Conservation (phyloP, 768 basidiomycete species). For the Lactarius tabidus region DNA sequence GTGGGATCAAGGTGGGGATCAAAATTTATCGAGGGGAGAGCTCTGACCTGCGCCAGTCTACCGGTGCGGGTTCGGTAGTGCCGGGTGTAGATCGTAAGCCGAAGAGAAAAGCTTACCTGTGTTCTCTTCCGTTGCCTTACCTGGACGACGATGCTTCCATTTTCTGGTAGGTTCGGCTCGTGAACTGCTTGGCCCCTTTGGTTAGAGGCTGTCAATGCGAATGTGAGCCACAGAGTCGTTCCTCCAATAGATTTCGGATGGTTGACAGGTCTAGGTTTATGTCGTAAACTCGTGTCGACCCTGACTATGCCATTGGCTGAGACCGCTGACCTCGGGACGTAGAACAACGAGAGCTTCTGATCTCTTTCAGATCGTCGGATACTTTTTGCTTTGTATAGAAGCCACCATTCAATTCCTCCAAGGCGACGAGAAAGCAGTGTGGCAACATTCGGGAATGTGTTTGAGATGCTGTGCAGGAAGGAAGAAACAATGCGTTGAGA, state of each 20-base stretch:
- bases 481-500: not conserved
- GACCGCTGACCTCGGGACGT: not conserved
- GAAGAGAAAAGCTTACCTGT: not conserved
- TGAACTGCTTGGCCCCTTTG: slow-evolving; percentile 16
- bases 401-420: not conserved
- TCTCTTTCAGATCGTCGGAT: slow-evolving; percentile 6
- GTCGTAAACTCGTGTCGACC: not conserved
- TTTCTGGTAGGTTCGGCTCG: not conserved
- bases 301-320: slow-evolving; percentile 16
- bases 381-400: not conserved
- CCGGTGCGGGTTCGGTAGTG: not conserved
- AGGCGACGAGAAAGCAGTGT: not conserved
- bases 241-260: slow-evolving; percentile 3
- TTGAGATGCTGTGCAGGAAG: slow-evolving; percentile 11
- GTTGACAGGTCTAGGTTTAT: slow-evolving; percentile 10
- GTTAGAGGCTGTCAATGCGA: slow-evolving; percentile 10
- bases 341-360: not conserved
- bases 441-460: not conserved
- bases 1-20: no score
- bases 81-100: slow-evolving; percentile 16
- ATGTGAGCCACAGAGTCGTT: not conserved
- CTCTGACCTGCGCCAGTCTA: slow-evolving; percentile 3
- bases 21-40: not conserved
- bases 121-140: slow-evolving; percentile 19
- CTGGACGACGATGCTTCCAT: slow-evolving; percentile 11